Evolutionary conservation across 108 stramenopile genomes (phyloP).

Genomic region (Epipyxis sp.): DNA sequence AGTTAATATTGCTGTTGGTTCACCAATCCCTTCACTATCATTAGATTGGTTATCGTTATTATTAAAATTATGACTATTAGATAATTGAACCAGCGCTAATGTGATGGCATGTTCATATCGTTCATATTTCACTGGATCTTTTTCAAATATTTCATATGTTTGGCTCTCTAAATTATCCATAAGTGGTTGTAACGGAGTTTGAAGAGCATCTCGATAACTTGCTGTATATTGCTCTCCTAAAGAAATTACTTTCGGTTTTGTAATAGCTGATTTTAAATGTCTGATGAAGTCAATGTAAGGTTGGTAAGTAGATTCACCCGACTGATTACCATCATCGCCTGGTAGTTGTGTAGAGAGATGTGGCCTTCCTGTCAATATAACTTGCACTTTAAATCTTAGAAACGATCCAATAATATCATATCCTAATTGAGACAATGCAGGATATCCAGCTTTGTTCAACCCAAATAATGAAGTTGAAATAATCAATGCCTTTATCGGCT

Average conservation of each 20-base stretch:
- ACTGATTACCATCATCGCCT: neutral
- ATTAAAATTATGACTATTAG: neutral
- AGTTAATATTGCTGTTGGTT: conserved; percentile 59
- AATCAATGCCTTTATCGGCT: conserved; percentile 65
- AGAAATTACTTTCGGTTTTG: conserved; percentile 69
- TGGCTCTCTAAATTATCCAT: conserved; percentile 91
- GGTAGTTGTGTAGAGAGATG: neutral
- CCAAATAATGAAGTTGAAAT: conserved; percentile 71
- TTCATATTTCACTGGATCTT: conserved; percentile 92
- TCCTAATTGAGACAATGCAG: conserved; percentile 72
- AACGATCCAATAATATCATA: conserved; percentile 68
- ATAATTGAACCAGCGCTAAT: conserved; percentile 24
- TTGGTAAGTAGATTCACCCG: conserved; percentile 13
- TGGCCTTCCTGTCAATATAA: conserved; percentile 42
- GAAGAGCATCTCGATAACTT: conserved; percentile 82
- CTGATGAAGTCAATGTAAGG: conserved; percentile 64
- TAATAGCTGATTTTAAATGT: conserved; percentile 60
- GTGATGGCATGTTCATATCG: conserved; percentile 78
- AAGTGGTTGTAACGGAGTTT: conserved; percentile 91
- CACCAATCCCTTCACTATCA: neutral
- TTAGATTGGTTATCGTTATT: neutral
- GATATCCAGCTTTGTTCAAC: conserved; percentile 86
- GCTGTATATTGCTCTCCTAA: conserved; percentile 66
- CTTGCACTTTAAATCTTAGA: conserved; percentile 43
- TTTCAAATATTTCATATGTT: conserved; percentile 95